These are phyloP conservation scores for Phascolomyces articulosus DNA, from an alignment of 371 early-diverging fungal species.

Conservation along the genomic window DNA sequence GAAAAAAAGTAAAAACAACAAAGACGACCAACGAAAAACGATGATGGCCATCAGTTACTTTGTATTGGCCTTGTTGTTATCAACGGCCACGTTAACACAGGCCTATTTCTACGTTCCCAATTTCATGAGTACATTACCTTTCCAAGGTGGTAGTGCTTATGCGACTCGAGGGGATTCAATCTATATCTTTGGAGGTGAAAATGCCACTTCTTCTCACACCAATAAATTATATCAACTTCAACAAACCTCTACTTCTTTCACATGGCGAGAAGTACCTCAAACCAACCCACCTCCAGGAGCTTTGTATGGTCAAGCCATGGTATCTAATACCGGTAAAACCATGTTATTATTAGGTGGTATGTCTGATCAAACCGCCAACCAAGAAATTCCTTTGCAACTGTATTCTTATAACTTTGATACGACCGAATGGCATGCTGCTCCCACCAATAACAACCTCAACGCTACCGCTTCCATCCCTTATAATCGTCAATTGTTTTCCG, in stretches of 20 bases:
- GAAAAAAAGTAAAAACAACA: not conserved
- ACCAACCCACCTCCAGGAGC: constrained; percentile 20
- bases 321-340: constrained; percentile 17
- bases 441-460: constrained; percentile 7
- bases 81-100: constrained; percentile 12
- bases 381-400: constrained; percentile 19
- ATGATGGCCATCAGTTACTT: constrained; percentile 1
- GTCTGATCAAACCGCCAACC: constrained; percentile 7
- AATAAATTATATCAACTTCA: constrained; percentile 31
- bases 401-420: constrained; percentile 22
- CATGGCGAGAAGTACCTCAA: constrained; percentile 27
- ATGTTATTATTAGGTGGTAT: constrained; percentile 28
- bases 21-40: not conserved
- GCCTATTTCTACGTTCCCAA: constrained; percentile 34
- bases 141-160: constrained; percentile 35
- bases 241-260: constrained; percentile 17
- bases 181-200: constrained; percentile 37
- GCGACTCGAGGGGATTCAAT: constrained; percentile 26
- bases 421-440: constrained; percentile 17
- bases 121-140: constrained; percentile 28
- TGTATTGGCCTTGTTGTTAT: not conserved
- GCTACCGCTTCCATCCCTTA: constrained; percentile 13
- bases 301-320: constrained; percentile 28
- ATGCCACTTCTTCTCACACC: constrained; percentile 23
- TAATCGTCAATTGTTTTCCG: constrained; percentile 29